phyloP scores from a whole-genome alignment of 2,329 filamentous ascomycete genomes.

The Epichloe scottii region DNA sequence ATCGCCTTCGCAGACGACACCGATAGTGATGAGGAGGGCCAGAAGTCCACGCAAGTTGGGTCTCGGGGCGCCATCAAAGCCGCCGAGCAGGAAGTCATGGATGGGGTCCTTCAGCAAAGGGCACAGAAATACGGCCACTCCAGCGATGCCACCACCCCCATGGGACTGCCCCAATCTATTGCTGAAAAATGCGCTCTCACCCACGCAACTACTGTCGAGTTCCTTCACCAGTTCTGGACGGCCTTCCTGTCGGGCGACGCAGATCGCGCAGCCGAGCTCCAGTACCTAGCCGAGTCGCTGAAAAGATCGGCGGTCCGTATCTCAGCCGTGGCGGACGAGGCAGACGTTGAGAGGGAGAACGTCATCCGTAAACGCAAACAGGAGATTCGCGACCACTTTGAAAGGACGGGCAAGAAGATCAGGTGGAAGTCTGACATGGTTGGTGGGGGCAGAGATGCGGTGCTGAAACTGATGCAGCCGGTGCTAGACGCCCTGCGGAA shows the following conservation, averaged over 20 bases:
- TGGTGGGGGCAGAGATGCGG: constrained; percentile 62
- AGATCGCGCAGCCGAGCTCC: constrained; percentile 66
- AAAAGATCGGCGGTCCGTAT: constrained; percentile 67
- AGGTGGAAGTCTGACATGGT: constrained; percentile 56
- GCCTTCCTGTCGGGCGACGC: constrained; percentile 82
- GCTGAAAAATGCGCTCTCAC: constrained; percentile 52
- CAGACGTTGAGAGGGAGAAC: constrained; percentile 60
- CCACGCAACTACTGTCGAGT: constrained; percentile 88
- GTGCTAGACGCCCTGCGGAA: constrained; percentile 57
- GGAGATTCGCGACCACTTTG: constrained; percentile 57
- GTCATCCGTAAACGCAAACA: constrained; percentile 54
- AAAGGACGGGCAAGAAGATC: constrained; percentile 61
- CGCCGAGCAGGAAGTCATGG: constrained; percentile 54
- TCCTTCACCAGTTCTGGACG: constrained; percentile 94
- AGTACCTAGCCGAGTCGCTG: constrained; percentile 71
- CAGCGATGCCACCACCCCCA: constrained; percentile 36
- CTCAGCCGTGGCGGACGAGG: constrained; percentile 64
- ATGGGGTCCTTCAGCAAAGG: constrained; percentile 49
- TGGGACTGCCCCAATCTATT: constrained; percentile 41
- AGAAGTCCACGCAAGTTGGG: constrained; percentile 47
- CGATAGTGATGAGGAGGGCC: constrained; percentile 50
- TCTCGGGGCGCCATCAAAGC: constrained; percentile 53
- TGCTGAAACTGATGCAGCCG: constrained; percentile 64
- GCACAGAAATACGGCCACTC: constrained; percentile 42
- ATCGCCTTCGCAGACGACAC: constrained; percentile 61